A percentile compares a stretch with the other conserved stretches of the same genome.
Conservation (phyloP, 371 early-diverging fungal species). For the Blakeslea trispora region DNA sequence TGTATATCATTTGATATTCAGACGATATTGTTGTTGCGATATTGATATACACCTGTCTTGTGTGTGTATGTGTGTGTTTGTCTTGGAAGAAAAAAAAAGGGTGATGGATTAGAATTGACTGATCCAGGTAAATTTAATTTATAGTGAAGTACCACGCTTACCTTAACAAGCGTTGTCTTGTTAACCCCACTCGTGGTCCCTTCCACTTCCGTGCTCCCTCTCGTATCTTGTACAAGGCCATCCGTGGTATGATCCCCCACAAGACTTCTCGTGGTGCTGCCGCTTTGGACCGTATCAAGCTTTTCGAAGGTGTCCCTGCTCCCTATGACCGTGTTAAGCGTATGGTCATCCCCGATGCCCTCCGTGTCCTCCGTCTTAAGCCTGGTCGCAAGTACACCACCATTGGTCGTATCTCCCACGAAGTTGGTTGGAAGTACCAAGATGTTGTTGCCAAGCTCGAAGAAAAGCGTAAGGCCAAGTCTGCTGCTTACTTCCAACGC, state of each 20-base stretch:
- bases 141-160: constrained; percentile 95
- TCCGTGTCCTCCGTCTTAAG: constrained; percentile 94
- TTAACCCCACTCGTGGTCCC: constrained; percentile 98
- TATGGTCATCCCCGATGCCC: constrained; percentile 96
- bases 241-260: constrained; percentile 99
- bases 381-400: constrained; percentile 98
- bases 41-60: no score
- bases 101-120: no score
- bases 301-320: constrained; percentile 99
- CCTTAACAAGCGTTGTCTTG: constrained; percentile 98
- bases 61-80: no score
- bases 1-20: no score
- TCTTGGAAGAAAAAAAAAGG: neutral
- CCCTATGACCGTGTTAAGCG: constrained; percentile 97
- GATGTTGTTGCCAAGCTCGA: constrained; percentile 95
- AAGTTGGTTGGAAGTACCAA: constrained; percentile 99
- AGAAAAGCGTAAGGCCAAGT: constrained; percentile 96
- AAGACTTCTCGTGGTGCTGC: constrained; percentile 98
- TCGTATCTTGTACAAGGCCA: constrained; percentile 96
- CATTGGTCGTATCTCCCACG: constrained; percentile 91
- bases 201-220: constrained; percentile 99
- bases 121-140: no score
- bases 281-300: constrained; percentile 96
- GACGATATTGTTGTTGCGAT: no score
- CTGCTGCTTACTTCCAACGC: constrained; percentile 90